Conservation (phyloP, 495 filamentous ascomycete genomes). For the Penicillium angulare region DNA sequence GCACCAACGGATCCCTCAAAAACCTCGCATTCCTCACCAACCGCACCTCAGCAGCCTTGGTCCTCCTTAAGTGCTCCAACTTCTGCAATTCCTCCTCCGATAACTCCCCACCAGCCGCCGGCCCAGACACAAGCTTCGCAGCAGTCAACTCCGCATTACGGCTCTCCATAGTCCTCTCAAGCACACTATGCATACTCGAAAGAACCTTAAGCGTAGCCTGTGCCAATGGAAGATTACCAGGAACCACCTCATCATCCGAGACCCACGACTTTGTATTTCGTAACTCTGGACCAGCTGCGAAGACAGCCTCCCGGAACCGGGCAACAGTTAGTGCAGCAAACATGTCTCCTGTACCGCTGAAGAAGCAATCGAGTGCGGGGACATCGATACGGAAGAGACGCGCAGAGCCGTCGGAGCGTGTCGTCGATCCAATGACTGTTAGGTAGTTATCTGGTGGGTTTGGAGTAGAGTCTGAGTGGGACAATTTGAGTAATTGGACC, state of each 20-base stretch:
- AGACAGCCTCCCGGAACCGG: conserved; percentile 80
- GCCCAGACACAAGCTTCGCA: conserved; percentile 12
- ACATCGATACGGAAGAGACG: conserved; percentile 82
- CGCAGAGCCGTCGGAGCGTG: conserved; percentile 56
- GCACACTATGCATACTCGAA: conserved; percentile 86
- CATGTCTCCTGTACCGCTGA: conserved; percentile 97
- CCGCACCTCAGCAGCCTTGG: conserved; percentile 77
- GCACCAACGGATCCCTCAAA: conserved; percentile 57
- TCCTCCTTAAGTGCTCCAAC: conserved; percentile 62
- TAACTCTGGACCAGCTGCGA: conserved; percentile 39
- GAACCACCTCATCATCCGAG: conserved; percentile 62
- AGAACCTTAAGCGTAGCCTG: conserved; percentile 81
- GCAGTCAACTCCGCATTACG: conserved; percentile 55
- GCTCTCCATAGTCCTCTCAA: conserved; percentile 70
- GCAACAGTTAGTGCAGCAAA: conserved; percentile 89
- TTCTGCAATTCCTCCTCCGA: conserved; percentile 55
- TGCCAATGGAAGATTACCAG: conserved; percentile 75
- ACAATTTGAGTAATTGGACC: conserved; percentile 51
- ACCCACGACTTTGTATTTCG: conserved; percentile 60
- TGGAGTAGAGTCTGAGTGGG: conserved; percentile 36
- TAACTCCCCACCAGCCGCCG: conserved; percentile 18
- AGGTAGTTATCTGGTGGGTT: conserved; percentile 50
- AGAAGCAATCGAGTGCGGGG: conserved; percentile 85
- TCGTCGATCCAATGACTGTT: conserved; percentile 76
- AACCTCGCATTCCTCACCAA: conserved; percentile 69